These are phyloP conservation scores for Opeltia flavorubescens DNA, from an alignment of 495 filamentous ascomycete genomes.

Conservation along the genomic window DNA sequence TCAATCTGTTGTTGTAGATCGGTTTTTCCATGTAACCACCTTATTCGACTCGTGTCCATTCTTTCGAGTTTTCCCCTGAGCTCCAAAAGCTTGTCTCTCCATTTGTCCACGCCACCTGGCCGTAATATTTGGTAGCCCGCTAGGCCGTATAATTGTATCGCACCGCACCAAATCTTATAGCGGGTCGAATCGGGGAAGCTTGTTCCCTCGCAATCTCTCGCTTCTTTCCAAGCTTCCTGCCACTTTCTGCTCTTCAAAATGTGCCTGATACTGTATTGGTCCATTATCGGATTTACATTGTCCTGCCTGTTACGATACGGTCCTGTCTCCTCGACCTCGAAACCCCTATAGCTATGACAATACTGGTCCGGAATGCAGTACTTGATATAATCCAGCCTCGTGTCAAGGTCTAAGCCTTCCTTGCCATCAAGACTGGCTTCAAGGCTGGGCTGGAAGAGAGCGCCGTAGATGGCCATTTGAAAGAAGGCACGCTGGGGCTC, in stretches of 20 bases:
- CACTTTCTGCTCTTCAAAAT: conserved; percentile 12
- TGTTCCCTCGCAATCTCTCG: neutral
- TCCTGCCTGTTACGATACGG: conserved; percentile 5
- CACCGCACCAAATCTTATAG: conserved; percentile 53
- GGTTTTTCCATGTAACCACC: too few species aligned
- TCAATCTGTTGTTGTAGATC: too few species aligned
- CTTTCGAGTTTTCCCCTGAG: too few species aligned
- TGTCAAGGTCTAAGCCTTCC: conserved; percentile 11
- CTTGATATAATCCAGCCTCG: conserved; percentile 24
- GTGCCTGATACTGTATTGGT: conserved; percentile 12
- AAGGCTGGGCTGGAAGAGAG: conserved; percentile 22
- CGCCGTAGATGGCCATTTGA: conserved; percentile 25
- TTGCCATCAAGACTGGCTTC: conserved; percentile 12
- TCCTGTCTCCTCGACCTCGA: conserved; percentile 2
- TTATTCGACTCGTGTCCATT: too few species aligned
- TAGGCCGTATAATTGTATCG: conserved; percentile 58
- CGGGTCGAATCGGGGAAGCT: conserved; percentile 36
- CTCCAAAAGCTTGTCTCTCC: neutral
- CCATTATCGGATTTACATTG: neutral
- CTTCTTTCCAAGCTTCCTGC: conserved; percentile 13
- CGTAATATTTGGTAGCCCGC: conserved; percentile 25
- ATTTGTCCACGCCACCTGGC: neutral
- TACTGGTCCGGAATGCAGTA: conserved; percentile 23
- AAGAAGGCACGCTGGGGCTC: conserved; percentile 18
- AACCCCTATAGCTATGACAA: conserved; percentile 1